These are phyloP conservation scores for Aspergillus aculeatus DNA, from an alignment of 2,329 filamentous ascomycete genomes.

Conservation along the genomic window DNA sequence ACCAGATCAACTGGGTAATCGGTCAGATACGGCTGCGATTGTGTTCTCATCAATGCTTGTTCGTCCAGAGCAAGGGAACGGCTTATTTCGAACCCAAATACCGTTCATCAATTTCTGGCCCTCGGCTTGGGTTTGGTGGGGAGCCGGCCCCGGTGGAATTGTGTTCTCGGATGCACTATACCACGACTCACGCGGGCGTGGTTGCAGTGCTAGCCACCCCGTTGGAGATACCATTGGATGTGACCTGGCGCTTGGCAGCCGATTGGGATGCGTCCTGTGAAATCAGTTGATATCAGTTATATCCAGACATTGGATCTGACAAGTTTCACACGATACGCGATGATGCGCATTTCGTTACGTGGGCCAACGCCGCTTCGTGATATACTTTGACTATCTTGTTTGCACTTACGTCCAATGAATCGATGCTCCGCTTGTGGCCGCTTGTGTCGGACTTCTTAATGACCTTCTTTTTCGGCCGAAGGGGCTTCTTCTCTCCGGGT, in stretches of 20 bases:
- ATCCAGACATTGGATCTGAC: conserved; percentile 22
- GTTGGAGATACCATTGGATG: conserved; percentile 28
- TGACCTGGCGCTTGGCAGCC: conserved; percentile 36
- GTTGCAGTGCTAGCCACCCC: conserved; percentile 15
- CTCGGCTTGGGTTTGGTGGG: conserved; percentile 22
- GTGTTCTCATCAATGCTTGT: conserved; percentile 18
- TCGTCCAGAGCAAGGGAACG: conserved; percentile 9
- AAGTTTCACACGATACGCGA: conserved; percentile 17
- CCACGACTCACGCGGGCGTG: conserved; percentile 32
- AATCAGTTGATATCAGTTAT: conserved; percentile 33
- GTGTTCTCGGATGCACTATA: not conserved
- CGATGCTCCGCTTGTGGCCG: conserved; percentile 41
- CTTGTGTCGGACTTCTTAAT: conserved; percentile 36
- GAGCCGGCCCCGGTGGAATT: conserved; percentile 31
- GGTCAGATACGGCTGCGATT: conserved; percentile 26
- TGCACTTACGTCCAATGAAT: conserved; percentile 45
- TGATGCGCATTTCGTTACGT: conserved; percentile 23
- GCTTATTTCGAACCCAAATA: not conserved
- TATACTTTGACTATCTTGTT: conserved; percentile 25
- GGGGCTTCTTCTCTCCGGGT: conserved; percentile 70
- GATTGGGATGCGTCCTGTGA: conserved; percentile 29
- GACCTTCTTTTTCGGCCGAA: conserved; percentile 56
- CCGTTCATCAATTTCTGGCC: conserved; percentile 5
- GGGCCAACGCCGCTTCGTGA: conserved; percentile 24
- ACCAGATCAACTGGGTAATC: conserved; percentile 19